Percentiles rank a stretch among this genome's conserved stretches.
Evolutionary conservation across 495 filamentous ascomycete genomes (phyloP).

Genomic region (Xylaria grammica): DNA sequence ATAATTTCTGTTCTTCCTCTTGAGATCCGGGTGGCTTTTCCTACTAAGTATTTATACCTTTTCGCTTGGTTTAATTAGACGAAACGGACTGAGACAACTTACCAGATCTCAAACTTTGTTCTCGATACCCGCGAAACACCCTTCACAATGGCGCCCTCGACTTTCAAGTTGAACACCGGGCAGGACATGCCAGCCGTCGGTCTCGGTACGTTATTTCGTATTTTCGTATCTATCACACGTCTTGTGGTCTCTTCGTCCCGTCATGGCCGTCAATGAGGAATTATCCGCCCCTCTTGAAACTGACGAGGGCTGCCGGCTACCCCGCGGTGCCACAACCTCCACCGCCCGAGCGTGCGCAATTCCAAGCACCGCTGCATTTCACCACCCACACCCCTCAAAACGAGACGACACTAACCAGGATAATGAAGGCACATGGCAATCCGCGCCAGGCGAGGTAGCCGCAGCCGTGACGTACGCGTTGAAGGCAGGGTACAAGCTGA

Average conservation of each 20-base stretch:
- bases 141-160: constrained; percentile 53
- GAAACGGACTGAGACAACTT: neutral
- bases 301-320: no score
- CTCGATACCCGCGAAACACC: neutral
- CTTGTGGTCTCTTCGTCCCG: neutral
- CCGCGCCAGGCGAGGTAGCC: constrained; percentile 63
- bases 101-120: neutral
- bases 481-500: constrained; percentile 67
- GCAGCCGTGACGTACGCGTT: constrained; percentile 62
- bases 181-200: constrained; percentile 76
- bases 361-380: no score
- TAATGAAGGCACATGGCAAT: constrained; percentile 73
- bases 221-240: neutral
- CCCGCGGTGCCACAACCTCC: no score
- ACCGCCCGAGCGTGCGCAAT: no score
- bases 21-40: no score
- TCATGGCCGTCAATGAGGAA: neutral
- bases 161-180: constrained; percentile 78
- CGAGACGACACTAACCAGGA: neutral
- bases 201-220: constrained; percentile 58
- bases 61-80: no score
- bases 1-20: neutral
- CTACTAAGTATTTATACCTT: no score
- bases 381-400: neutral
- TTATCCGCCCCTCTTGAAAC: neutral